A percentile compares a stretch with the other conserved stretches of the same genome.
Conservation (phyloP, 345 rosid species). For the Lenwebbia sp. region DNA sequence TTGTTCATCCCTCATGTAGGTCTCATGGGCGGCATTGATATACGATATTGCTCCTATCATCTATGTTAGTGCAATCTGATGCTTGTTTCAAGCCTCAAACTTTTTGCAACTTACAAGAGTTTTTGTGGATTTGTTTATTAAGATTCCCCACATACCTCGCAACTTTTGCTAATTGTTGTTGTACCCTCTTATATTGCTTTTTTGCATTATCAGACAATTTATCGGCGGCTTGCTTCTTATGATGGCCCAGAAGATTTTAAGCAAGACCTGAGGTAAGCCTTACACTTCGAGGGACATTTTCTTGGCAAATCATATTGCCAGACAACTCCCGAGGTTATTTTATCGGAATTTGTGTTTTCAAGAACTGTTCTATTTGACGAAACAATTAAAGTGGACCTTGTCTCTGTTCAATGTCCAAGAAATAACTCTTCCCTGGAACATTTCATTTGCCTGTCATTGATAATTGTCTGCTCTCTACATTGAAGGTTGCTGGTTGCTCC, state of each 20-base stretch:
- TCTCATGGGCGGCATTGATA: not conserved
- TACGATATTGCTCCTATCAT: not conserved
- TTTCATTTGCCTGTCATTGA: not conserved
- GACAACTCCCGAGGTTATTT: not conserved
- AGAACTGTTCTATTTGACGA: not conserved
- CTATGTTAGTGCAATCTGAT: not conserved
- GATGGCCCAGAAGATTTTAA: conserved; percentile 51
- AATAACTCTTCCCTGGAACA: not conserved
- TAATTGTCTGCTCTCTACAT: not conserved
- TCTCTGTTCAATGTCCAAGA: not conserved
- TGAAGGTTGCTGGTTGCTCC: conserved; percentile 53
- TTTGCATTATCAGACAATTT: conserved; percentile 43
- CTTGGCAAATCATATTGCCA: not conserved
- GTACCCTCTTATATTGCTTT: not conserved
- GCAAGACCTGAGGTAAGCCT: conserved; percentile 63
- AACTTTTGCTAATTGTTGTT: not conserved
- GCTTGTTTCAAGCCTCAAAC: not conserved
- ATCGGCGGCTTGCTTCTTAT: conserved; percentile 54
- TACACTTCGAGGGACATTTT: not conserved
- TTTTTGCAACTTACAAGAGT: not conserved
- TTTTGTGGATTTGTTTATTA: not conserved
- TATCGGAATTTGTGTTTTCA: not conserved
- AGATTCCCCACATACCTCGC: not conserved
- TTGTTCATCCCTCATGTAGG: not conserved
- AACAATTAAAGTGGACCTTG: not conserved